A percentile compares a stretch with the other conserved stretches of the same genome.
These are phyloP conservation scores for Kregervanrija fluxuum DNA, from an alignment of 805 yeast genomes.

Conservation along the genomic window DNA sequence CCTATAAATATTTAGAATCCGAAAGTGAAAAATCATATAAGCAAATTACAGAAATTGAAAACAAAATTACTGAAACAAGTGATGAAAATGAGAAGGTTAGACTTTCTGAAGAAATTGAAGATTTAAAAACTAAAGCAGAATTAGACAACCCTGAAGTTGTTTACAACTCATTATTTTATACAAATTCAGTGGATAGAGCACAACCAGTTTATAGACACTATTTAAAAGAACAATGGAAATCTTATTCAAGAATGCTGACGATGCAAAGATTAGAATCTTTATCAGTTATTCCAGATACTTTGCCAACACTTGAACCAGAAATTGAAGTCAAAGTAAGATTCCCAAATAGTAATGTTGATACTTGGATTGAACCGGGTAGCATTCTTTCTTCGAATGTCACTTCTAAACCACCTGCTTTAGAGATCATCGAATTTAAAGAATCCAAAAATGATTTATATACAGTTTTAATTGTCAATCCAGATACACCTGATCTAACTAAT, in stretches of 20 bases:
- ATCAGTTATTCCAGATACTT: constrained; percentile 84
- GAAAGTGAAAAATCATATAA: constrained; percentile 37
- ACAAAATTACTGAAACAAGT: constrained; percentile 18
- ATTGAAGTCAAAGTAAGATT: constrained; percentile 72
- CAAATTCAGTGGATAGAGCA: constrained; percentile 50
- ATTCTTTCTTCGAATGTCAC: constrained; percentile 69
- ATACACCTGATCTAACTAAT: constrained; percentile 66
- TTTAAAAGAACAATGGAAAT: constrained; percentile 66
- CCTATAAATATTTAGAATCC: constrained; percentile 49
- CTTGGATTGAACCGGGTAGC: constrained; percentile 76
- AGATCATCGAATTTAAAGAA: constrained; percentile 64
- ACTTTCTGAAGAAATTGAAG: constrained; percentile 16
- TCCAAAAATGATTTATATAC: constrained; percentile 56
- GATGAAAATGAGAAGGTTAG: constrained; percentile 15
- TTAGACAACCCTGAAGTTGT: constrained; percentile 76
- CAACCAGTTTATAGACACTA: constrained; percentile 76
- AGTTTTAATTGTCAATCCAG: constrained; percentile 82
- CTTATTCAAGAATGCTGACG: constrained; percentile 60
- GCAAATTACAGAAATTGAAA: constrained; percentile 30
- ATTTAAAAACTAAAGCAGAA: constrained; percentile 55
- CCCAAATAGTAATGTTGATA: constrained; percentile 50
- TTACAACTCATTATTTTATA: constrained; percentile 48
- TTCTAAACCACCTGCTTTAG: constrained; percentile 66
- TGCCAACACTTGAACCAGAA: constrained; percentile 80
- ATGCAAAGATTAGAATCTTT: constrained; percentile 91